Evolutionary conservation across 2,329 filamentous ascomycete species (phyloP), one percentile per base, ranked within the genome.

Genomic region (Hyphodiscus sp.): DNA sequence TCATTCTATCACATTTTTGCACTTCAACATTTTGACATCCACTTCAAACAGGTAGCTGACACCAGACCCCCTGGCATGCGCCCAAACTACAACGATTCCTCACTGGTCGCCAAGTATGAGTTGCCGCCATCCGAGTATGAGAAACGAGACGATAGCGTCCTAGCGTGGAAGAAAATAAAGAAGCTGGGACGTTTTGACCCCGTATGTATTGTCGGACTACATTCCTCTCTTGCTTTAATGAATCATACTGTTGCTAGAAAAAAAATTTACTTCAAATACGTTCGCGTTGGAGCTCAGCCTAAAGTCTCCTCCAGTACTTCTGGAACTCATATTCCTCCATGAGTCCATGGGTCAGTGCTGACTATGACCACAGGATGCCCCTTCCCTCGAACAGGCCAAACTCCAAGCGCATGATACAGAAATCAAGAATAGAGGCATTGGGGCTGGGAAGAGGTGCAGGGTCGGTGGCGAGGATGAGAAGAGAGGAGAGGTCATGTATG

Each of bases 161-260:
- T 96, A 20, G 89, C 91, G 6, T 97, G 91, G 91, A 99, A 99
- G 74, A 92, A 89, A 73, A 76, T 83, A n/a, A 85, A 96, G 70
- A 91, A 95, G 69, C 81, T 97, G n/a, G 94, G 94, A 49, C 89
- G 94, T 38, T 99, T 99, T 72, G 90, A 97, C 68, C 94, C 94
- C 13, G 78, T 38, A 38, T 6, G 33, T 38, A 38, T 38, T 38
- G 11, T 38, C 16, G 2, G 11, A 38, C 2, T n/a, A 38, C 4
- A 2, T 4, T 13, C 11, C 13, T 38, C 33, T 10, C 11, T 26
- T 26, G 23, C 8, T 38, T n/a, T 38, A n/a, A 2, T 10, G 11
- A 10, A 38, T 38, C 13, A 2, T 38, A 13, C 16, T n/a, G 16
- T 4, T 38, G 11, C 33, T 10, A 2, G 16, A n/a, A 13, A 38